These are phyloP conservation scores for Cladosporium velox DNA, from an alignment of 2,329 filamentous ascomycete species.

Conservation along the genomic window DNA sequence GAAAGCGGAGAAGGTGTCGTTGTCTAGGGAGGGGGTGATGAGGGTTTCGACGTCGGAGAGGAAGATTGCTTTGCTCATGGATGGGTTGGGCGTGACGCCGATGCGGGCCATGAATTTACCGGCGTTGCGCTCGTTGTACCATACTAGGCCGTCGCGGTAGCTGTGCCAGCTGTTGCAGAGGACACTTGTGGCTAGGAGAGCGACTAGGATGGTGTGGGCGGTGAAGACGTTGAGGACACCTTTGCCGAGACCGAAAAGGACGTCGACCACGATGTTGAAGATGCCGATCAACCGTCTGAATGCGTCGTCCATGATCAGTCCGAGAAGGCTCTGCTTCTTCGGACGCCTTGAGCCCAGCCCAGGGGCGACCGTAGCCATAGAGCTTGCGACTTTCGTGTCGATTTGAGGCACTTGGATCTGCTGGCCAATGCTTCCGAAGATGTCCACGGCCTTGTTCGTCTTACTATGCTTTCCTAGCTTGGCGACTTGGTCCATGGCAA, in stretches of 20 bases:
- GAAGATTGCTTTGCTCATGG: constrained; percentile 86
- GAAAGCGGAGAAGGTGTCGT: constrained; percentile 22
- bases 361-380: constrained; percentile 18
- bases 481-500: constrained; percentile 75
- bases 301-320: constrained; percentile 36
- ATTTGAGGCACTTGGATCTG: constrained; percentile 62
- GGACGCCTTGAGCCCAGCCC: constrained; percentile 21
- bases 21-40: constrained; percentile 40
- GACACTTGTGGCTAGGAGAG: constrained; percentile 67
- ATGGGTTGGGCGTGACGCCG: constrained; percentile 74
- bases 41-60: constrained; percentile 74
- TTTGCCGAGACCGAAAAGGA: constrained; percentile 43
- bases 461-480: constrained; percentile 72
- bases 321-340: constrained; percentile 28
- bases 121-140: constrained; percentile 84
- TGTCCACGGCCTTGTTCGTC: constrained; percentile 75
- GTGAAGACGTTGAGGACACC: constrained; percentile 33
- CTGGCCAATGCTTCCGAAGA: constrained; percentile 74
- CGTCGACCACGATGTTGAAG: constrained; percentile 41
- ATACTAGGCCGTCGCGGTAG: constrained; percentile 70
- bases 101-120: constrained; percentile 77
- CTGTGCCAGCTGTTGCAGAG: constrained; percentile 74
- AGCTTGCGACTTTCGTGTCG: constrained; percentile 22
- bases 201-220: constrained; percentile 73
- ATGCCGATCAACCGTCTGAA: constrained; percentile 31